Percentiles rank a stretch among this genome's conserved stretches.
These are phyloP conservation scores for Termitomyces sp. DNA, from an alignment of 768 basidiomycete genomes.

Conservation along the genomic window DNA sequence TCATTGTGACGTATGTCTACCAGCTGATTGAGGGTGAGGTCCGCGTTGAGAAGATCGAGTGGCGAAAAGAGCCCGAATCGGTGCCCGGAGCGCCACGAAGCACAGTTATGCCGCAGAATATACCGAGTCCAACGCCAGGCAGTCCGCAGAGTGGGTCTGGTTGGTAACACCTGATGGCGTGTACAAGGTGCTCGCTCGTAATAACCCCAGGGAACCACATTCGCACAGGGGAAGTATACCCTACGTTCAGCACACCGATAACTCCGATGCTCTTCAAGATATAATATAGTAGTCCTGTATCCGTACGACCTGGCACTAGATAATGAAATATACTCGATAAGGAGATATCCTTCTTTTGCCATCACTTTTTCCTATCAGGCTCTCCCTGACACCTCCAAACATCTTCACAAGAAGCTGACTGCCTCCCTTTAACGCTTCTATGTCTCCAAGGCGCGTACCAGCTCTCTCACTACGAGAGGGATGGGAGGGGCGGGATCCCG, in stretches of 20 bases:
- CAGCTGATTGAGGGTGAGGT: slow-evolving; percentile 93
- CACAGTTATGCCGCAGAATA: slow-evolving; percentile 45
- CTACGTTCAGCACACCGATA: not conserved
- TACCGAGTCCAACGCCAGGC: slow-evolving; percentile 31
- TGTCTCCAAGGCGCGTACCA: no score
- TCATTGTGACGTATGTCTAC: slow-evolving; percentile 96
- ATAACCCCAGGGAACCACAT: not conserved
- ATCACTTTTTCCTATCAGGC: not conserved
- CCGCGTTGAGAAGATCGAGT: slow-evolving; percentile 88
- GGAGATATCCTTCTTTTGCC: not conserved
- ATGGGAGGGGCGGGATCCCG: no score
- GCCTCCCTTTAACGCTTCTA: no score
- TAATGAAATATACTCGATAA: not conserved
- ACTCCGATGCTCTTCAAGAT: not conserved
- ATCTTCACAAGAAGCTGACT: no score
- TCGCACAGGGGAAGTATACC: not conserved
- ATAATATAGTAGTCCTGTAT: not conserved
- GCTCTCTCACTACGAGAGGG: no score
- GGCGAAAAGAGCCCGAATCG: slow-evolving; percentile 53
- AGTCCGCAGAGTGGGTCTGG: slow-evolving; percentile 14
- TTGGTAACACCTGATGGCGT: not conserved
- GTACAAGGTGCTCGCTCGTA: not conserved
- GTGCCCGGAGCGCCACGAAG: slow-evolving; percentile 34
- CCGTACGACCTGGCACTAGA: not conserved
- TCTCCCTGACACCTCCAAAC: no score